Percentiles rank a stretch among this genome's conserved stretches.
phyloP scores from a whole-genome alignment of 129 eudicot genomes.

The Logfia minima region DNA sequence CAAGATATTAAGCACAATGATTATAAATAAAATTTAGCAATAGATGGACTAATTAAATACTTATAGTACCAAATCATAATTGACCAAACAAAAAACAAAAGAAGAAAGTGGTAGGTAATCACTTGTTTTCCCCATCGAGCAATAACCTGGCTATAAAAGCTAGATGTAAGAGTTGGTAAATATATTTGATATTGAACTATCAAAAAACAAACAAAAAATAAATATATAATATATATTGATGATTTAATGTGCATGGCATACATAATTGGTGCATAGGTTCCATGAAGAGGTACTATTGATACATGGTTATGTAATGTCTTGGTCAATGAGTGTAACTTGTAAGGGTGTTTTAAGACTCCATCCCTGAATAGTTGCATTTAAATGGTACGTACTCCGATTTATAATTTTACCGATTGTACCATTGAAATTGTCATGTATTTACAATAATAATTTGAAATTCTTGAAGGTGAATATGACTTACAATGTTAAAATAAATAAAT shows the following conservation, averaged over 20 bases:
- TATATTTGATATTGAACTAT: not conserved
- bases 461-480: no score
- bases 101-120: not conserved
- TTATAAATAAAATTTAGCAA: not conserved
- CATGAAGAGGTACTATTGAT: slow-evolving; percentile 28
- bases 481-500: no score
- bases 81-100: slow-evolving; percentile 4
- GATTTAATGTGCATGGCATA: not conserved
- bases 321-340: slow-evolving; percentile 35
- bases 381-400: slow-evolving; percentile 21
- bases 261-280: slow-evolving; percentile 6
- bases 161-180: not conserved
- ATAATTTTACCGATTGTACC: slow-evolving; percentile 16
- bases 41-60: not conserved
- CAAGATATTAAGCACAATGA: not conserved
- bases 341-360: slow-evolving; percentile 13
- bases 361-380: slow-evolving; percentile 25
- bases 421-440: not conserved
- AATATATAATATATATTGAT: not conserved
- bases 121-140: not conserved
- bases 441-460: no score
- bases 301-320: slow-evolving; percentile 32
- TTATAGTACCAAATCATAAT: not conserved
- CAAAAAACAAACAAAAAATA: not conserved
- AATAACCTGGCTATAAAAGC: not conserved